Percentiles rank a stretch among this genome's conserved stretches.
These are phyloP conservation scores for Rasamsonia emersonii DNA, from an alignment of 2,329 filamentous ascomycete species.

Conservation along the genomic window DNA sequence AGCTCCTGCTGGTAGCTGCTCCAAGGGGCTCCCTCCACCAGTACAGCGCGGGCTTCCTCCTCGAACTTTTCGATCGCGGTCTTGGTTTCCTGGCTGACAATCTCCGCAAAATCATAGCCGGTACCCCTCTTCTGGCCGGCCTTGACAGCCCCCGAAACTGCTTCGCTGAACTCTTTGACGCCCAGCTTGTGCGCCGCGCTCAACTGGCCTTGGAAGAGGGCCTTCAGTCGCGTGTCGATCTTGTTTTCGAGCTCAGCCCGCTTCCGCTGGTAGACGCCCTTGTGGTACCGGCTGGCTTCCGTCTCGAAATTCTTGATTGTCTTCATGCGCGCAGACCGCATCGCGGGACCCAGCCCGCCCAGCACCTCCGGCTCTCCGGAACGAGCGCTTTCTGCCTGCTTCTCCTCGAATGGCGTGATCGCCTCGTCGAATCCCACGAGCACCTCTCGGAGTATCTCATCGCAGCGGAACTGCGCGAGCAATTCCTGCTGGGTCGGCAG, in stretches of 20 bases:
- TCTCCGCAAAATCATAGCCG: slow-evolving; percentile 89
- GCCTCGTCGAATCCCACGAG: slow-evolving; percentile 71
- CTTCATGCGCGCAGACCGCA: slow-evolving; percentile 62
- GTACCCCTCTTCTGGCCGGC: slow-evolving; percentile 84
- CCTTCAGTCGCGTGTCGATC: slow-evolving; percentile 79
- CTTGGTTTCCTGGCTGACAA: slow-evolving; percentile 75
- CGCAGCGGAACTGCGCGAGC: slow-evolving; percentile 91
- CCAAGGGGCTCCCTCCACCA: slow-evolving; percentile 76
- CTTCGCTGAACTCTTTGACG: slow-evolving; percentile 74
- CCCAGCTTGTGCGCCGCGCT: slow-evolving; percentile 82
- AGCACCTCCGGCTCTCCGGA: slow-evolving; percentile 68
- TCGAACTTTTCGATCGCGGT: slow-evolving; percentile 69
- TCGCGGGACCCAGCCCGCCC: slow-evolving; percentile 62
- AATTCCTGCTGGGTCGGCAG: slow-evolving; percentile 94
- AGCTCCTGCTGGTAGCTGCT: slow-evolving; percentile 77
- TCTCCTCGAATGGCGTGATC: slow-evolving; percentile 77
- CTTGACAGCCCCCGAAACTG: slow-evolving; percentile 81
- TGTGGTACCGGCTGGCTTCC: slow-evolving; percentile 91
- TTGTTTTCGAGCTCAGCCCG: slow-evolving; percentile 75
- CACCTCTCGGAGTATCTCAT: slow-evolving; percentile 90
- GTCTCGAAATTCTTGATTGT: slow-evolving; percentile 77
- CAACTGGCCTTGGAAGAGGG: slow-evolving; percentile 81
- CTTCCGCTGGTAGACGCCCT: slow-evolving; percentile 85
- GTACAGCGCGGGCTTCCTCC: slow-evolving; percentile 61
- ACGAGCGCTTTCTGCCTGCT: slow-evolving; percentile 65